phyloP scores from a whole-genome alignment of 2,329 filamentous ascomycete genomes.

The Talaromyces sp. region DNA sequence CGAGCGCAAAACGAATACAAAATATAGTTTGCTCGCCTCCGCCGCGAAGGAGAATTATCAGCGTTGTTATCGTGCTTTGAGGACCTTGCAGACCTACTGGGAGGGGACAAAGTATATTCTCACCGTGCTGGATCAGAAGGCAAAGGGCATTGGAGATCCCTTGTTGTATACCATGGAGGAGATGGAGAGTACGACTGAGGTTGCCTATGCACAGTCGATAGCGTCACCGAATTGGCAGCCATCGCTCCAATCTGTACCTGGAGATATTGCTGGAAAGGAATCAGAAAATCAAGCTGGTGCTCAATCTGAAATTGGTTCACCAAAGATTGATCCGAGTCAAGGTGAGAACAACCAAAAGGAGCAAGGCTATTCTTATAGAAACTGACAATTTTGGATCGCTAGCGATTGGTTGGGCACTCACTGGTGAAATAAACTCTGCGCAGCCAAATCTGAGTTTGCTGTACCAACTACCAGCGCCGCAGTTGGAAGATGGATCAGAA shows the following conservation, averaged over 20 bases:
- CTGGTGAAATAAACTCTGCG: constrained; percentile 78
- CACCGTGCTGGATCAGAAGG: constrained; percentile 79
- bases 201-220: constrained; percentile 48
- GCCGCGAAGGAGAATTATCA: constrained; percentile 85
- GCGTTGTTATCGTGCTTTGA: constrained; percentile 74
- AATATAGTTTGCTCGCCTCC: constrained; percentile 71
- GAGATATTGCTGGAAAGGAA: constrained; percentile 19
- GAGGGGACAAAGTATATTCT: constrained; percentile 81
- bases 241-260: constrained; percentile 20
- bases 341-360: constrained; percentile 32
- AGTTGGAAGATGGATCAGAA: constrained; percentile 18
- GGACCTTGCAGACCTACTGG: constrained; percentile 80
- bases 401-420: constrained; percentile 80
- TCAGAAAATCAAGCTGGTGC: constrained; percentile 21
- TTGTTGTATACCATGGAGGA: constrained; percentile 64
- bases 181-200: constrained; percentile 64
- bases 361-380: neutral
- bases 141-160: constrained; percentile 78
- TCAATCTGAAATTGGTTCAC: constrained; percentile 36
- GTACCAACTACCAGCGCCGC: constrained; percentile 57
- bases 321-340: constrained; percentile 48
- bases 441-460: constrained; percentile 77
- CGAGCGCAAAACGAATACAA: constrained; percentile 40
- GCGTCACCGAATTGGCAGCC: constrained; percentile 47
- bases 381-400: constrained; percentile 30